Base-by-base conservation (phyloP, 1,284 basidiomycete species). In the Sporisorium iseilematis-ciliati region DNA sequence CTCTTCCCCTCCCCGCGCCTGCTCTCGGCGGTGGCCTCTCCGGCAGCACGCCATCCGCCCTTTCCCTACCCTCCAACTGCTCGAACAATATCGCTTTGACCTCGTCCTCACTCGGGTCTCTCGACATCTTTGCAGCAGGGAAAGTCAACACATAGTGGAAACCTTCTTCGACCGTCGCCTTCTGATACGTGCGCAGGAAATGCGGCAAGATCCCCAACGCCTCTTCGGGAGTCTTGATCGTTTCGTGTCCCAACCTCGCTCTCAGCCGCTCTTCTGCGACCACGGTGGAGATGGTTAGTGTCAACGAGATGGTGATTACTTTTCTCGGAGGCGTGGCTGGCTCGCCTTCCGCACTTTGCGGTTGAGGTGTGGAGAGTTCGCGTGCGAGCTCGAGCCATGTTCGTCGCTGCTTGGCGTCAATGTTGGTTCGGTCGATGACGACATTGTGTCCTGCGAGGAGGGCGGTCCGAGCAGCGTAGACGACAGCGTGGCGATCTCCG, bases 401-500 rank as follows among this genome's bases (percentile, higher is more conserved):
- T 7, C 74, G 49, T 1, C 74, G 57, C 23, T 76, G 74, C 16
- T 58, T 67, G 10, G 67, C 69, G 41, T 76, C 74, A 49, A 76
- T 72, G 69, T 76, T 76, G 51, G 74, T 76, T 18, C 74, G 51
- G 57, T 76, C 74, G 41, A 76, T 73, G 38, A 76, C 45, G 18
- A 76, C 74, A 49, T 76, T 49, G 35, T 63, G 45, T 1, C 59
- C 65, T 0, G 61, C 57, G 1, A 65, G 50, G 16, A 76, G 59
- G 14, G 65, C 65, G 10, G 45, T 56, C 1, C 63, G 53, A 2
- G 74, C 74, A 21, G 62, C 53, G 16, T 52, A 61, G 43, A 63
- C 51, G 14, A 76, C 74, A 0, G 74, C 65, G 21, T 66, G 55
- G 12, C 74, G 61, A 16, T 59, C 55, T 5, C 74, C 74, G 0